Base-by-base conservation (phyloP, 139 green algal species). In the Chlamydomonas schloesseri region DNA sequence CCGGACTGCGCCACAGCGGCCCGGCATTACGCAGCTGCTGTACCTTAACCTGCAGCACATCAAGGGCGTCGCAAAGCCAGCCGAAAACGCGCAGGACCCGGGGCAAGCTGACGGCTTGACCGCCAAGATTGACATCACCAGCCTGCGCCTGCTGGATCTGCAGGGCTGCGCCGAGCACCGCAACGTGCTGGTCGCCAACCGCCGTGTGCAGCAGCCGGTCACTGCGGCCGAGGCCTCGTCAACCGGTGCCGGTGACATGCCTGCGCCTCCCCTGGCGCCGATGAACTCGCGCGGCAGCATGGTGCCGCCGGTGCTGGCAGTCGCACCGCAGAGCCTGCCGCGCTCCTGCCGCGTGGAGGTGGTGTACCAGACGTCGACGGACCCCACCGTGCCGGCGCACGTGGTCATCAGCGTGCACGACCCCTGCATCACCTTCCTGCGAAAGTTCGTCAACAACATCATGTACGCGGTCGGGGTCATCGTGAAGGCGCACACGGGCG, bases 91-190 rank as follows among this genome's bases (percentile, higher is more conserved):
- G 2, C 8, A 0, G 3, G 42, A 0, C 1, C 14, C 11, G 4
- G 2, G 11, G 15, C 9, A 36, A 6, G 18, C 68, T 21, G 3
- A 23, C 26, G 65, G 65, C 79, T 21, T 69, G 47, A 5, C 2
- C 13, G 21, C 76, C 9, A 18, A 55, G 4, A 31, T 75, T 0
- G 24, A 36, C 4, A 31, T 85, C 13, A 28, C 5, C 2, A 31
- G 76, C 26, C 18, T 76, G 14, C 31, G 4, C 0, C 21, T 85
- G n/a, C 65, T 77, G 10, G 79, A 85, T 68, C 70, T 91, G 57
- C 80, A 89, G 73, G 53, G 82, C 42, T 81, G 68, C 81, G 67
- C 89, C 4, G 88, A 91, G 83, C 88, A 91, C 88, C 77, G 88
- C 31, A 80, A 78, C 11, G 88, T 89, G 72, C 83, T 91, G 34